Base-by-base conservation (phyloP, 176 grass and related monocot species). In the Aegilops tauschii region DNA sequence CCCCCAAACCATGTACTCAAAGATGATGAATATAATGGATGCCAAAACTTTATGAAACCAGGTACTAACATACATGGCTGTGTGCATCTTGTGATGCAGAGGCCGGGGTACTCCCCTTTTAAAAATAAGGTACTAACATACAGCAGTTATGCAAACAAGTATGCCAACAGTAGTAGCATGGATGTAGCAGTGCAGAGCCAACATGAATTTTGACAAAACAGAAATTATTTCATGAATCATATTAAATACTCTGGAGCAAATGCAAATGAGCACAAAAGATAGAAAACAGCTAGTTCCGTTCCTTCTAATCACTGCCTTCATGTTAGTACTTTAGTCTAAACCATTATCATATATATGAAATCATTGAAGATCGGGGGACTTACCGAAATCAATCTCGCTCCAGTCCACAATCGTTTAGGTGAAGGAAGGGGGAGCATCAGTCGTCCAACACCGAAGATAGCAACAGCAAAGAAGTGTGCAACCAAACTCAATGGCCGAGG, bases 401-500 rank as follows among this genome's bases (percentile, higher is more conserved):
- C 97, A 65, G 94, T 85, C 97, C 97, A 96, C 76, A 99, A 83
- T 78, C 94, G 72, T 61, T 94, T 94, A 32, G 85, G 79, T 20
- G 94, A 94, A 85, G 97, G 97, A 73, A 96, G 85, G 9, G 97
- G 97, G 64, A 99, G 80, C 74, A 99, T 86, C 18, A 99, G 83
- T 12, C 97, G 90, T 8, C 97, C 97, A 83, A 99, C 90, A 72
- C 97, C 97, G 9, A 94, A 99, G 65, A 99, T 91, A 66, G 94
- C 97, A 73, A 99, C 97, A 69, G 97, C 97, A 87, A 96, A 99
- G 85, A 99, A 99, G 85, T 99, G 97, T 2, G 90, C 90, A 45
- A 99, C 97, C 79, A 99, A 91, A 82, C 90, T 96, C 73, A 99
- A 39, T n/a, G 97, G 97, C 9, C 90, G 89, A 59, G 97, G 97